Evolutionary conservation across 352 stramenopile genomes (phyloP), one percentile per base, ranked within the genome.

Genomic region (Globisporangium nagaii): DNA sequence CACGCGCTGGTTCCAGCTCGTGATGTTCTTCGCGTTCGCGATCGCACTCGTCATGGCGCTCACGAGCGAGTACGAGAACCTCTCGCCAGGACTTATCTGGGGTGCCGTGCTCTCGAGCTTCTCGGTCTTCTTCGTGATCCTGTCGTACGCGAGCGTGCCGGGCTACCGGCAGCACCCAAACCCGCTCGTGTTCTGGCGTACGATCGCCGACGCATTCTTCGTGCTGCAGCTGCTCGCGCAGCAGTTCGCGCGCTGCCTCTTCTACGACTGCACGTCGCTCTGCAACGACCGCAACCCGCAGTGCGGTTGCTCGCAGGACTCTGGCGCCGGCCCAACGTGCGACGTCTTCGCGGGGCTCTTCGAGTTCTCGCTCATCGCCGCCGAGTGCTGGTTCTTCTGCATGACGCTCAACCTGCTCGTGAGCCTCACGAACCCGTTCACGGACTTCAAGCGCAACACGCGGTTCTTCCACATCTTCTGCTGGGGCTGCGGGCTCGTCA

Each of bases 351-450:
- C 83, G 0, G 83, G 81, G 2, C 68, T 93, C 12, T 93, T 93
- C 32, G 68, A 95, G 68, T 95, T 95, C 60, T 86, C 79, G 52
- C 56, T 95, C 24, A 75, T 95, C 53, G 78, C 83, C 3, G 80
- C 81, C 44, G 83, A 93, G 62, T 89, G 77, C 61, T 96, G 84
- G 82, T 95, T 96, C 70, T 84, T 96, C 47, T 91, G 82, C 40
- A 93, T 96, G 81, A 91, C 88, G 41, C 67, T 92, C 31, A 90
- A 96, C 59, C 57, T 96, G 35, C 62, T 93, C 37, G 71, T 95
- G 65, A 89, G 81, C 50, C 68, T 95, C 31, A 96, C 83, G 5
- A 96, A 95, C 62, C 88, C 88, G 17, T 96, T 96, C 56, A 95
- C 83, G 17, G 83, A 95, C 68, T 95, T 93, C 59, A 93, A 94